Evolutionary conservation across 148 eudicot species (phyloP), one percentile per base, ranked within the genome.

Genomic region (Rhododendron kiyosumense): DNA sequence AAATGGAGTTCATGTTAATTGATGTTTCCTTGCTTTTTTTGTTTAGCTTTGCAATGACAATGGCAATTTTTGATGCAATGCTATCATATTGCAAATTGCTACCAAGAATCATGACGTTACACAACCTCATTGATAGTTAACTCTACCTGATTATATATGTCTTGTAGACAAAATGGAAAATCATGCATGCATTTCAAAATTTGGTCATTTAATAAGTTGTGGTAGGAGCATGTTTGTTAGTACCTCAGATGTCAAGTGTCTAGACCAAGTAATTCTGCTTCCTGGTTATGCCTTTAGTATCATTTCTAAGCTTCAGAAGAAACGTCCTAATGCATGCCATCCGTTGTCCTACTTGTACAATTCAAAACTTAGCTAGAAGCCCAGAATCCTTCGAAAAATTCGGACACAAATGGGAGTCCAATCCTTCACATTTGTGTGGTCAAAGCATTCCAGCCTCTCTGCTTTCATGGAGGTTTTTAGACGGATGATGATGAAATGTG

Each of bases 271-370:
- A 34, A 8, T 34, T 82, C 30, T 36, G 41, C 30, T 34, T 36
- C 28, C 45, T 81, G 79, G 49, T 76, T 54, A 15, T 54, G 69
- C 69, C 26, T n/a, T 81, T 9, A 86, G 41, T 84, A 41, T 81
- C 46, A n/a, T 57, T 59, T n/a, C 52, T 78, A 14, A 80, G 63
- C 26, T 52, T 54, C 20, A 54, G 67, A 22, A 59, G 32, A 38
- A 59, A 34, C 14, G 22, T 77, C 69, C 67, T 4, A 85, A 38
- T 78, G 74, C 4, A 12, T 82, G 36, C 75, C 14, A 61, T 38
- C 69, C 4, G 0, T 36, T n/a, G 20, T 59, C 32, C 24, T 61
- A 43, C 45, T 59, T 63, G 30, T 2, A 38, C 5, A 24, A 22
- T 34, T 59, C 28, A 32, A 2, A 12, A 32, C 17, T 63, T 82